Conservation (phyloP, 805 yeast species). For the Nakazawaea pomicola region DNA sequence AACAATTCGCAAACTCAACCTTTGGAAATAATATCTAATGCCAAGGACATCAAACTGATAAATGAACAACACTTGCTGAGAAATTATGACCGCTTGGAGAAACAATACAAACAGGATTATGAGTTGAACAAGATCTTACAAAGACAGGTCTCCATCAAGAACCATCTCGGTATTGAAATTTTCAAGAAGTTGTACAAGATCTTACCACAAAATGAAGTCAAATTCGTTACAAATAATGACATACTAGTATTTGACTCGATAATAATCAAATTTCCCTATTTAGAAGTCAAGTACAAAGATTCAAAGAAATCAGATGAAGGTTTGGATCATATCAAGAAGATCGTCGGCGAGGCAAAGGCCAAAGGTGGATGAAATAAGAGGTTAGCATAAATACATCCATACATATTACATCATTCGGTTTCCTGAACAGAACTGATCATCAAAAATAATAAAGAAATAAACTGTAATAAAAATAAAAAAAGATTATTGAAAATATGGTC, state of each 20-base stretch:
- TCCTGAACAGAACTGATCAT: not conserved
- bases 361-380: slow-evolving; percentile 44
- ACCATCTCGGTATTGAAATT: slow-evolving; percentile 24
- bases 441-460: not conserved
- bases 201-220: slow-evolving; percentile 28
- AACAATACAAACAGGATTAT: slow-evolving; percentile 19
- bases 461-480: not conserved
- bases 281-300: slow-evolving; percentile 25
- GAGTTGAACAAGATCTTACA: slow-evolving; percentile 19
- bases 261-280: slow-evolving; percentile 33
- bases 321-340: slow-evolving; percentile 33
- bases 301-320: slow-evolving; percentile 22
- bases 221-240: slow-evolving; percentile 27
- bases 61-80: slow-evolving; percentile 15
- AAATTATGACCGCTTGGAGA: slow-evolving; percentile 16
- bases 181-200: slow-evolving; percentile 21
- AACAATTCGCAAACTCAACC: slow-evolving; percentile 18
- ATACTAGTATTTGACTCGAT: slow-evolving; percentile 34
- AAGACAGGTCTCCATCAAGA: slow-evolving; percentile 14
- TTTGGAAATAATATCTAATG: slow-evolving; percentile 13
- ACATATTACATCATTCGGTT: no score
- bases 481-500: not conserved
- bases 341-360: slow-evolving; percentile 43
- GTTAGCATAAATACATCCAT: no score
- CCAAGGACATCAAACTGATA: slow-evolving; percentile 1